phyloP scores from a whole-genome alignment of 768 basidiomycete genomes.

The Termitomyces sp. region DNA sequence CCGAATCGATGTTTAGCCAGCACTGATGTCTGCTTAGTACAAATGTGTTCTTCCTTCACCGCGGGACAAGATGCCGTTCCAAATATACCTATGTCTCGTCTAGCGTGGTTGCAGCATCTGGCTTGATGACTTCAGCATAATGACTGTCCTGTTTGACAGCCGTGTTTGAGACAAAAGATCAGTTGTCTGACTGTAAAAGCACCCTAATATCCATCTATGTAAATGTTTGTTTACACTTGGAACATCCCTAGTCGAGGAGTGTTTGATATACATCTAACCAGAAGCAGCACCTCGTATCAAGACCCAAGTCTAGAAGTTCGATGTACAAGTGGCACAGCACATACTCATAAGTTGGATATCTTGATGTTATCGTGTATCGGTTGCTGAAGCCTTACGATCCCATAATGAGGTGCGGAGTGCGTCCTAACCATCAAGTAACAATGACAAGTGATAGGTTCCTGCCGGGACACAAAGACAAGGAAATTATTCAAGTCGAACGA shows the following conservation, averaged over 20 bases:
- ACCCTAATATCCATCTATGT: too few relatives aligned
- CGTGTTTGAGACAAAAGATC: background rate
- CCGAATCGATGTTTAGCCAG: background rate
- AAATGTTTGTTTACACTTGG: too few relatives aligned
- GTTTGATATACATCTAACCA: background rate
- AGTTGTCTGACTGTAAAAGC: background rate
- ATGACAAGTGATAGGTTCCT: background rate
- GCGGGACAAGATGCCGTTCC: background rate
- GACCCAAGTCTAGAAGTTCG: background rate
- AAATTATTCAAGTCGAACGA: background rate
- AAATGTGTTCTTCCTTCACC: background rate
- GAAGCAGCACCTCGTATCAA: background rate
- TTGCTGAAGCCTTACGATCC: background rate
- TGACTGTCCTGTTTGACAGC: background rate
- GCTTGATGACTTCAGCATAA: background rate
- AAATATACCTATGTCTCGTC: background rate
- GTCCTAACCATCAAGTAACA: background rate
- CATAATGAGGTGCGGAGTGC: too few relatives aligned
- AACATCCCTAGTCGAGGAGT: background rate
- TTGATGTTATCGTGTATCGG: background rate
- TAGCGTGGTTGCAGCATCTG: background rate
- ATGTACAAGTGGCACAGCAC: background rate
- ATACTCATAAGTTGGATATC: too few relatives aligned
- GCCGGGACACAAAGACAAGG: background rate
- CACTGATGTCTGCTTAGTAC: background rate